Base-by-base conservation (phyloP, 768 basidiomycete genomes). In the Lactifluus hygrophoroides region DNA sequence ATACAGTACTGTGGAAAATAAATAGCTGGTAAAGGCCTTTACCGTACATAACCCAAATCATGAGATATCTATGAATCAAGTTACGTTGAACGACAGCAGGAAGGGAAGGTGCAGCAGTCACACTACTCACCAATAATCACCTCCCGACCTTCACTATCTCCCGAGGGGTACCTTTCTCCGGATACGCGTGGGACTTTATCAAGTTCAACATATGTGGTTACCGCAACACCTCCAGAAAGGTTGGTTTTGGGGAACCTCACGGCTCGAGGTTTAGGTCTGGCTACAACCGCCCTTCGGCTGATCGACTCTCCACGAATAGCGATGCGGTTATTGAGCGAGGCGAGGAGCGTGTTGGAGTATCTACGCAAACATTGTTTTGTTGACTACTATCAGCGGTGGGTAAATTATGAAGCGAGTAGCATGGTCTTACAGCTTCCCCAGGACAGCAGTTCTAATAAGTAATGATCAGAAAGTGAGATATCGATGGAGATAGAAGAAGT, bases 291-390 rank as follows among this genome's bases (percentile, higher is more conserved):
- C 16, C 30, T 3, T 11, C 30, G 1, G 17, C 42, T 11, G 30
- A 40, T 40, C 16, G 8, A 28, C 16, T 47, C 3, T 3, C 44
- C 54, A 2, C 58, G 58, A 30, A 59, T 38, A 14, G 58, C 30
- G 30, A 59, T 40, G 21, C 58, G 58, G 19, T 59, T 59, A 42
- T 68, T 68, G 59, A 69, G 62, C 4, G 65, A 44, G 40, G 66
- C 64, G 25, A 69, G 66, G 25, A 69, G 59, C 0, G 68, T 69
- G 59, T 69, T 69, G 16, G 67, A 62, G 52, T 61, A 64, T 21
- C 57, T 58, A 37, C 3, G 3, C 37, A 13, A 32, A 30, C 35
- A 30, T 37, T n/a, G n/a, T n/a, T n/a, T n/a, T 40, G 16, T 25
- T 23, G 5, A 11, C 28, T 10, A 23, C 35, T 27, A n/a, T 54